phyloP scores from a whole-genome alignment of 768 basidiomycete genomes.

The Termitomyces sp. region DNA sequence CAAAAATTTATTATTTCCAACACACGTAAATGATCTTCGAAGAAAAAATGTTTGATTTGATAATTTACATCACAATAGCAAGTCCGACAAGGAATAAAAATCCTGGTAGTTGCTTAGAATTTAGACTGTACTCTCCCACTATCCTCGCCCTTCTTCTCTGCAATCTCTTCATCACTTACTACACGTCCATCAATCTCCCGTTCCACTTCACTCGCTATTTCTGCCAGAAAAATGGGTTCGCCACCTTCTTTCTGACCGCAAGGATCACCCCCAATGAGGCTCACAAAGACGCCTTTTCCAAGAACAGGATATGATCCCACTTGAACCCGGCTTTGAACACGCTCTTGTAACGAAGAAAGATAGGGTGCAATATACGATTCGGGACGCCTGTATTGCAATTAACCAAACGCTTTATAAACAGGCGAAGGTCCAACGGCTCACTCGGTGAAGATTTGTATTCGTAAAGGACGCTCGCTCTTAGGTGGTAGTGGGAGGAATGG shows the following conservation, averaged over 20 bases:
- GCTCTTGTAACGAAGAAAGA: conserved; percentile 69
- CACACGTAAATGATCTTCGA: no score
- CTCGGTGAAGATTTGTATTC: conserved; percentile 83
- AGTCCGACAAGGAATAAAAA: neutral
- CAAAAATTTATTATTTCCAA: no score
- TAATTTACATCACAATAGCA: neutral
- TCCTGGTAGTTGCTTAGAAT: neutral
- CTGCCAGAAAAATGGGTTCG: conserved; percentile 37
- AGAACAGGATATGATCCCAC: conserved; percentile 74
- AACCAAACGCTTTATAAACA: neutral
- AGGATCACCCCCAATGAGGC: conserved; percentile 52
- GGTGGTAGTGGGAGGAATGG: conserved; percentile 80
- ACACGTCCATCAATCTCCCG: conserved; percentile 49
- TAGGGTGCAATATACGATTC: conserved; percentile 85
- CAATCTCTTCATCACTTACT: conserved; percentile 62
- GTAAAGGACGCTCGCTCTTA: conserved; percentile 59
- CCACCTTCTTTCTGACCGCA: conserved; percentile 39
- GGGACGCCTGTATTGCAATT: conserved; percentile 37
- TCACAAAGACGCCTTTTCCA: conserved; percentile 63
- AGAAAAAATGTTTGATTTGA: no score
- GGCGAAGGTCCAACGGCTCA: conserved; percentile 23
- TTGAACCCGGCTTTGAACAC: conserved; percentile 71
- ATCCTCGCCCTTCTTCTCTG: conserved; percentile 34
- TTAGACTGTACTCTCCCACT: neutral
- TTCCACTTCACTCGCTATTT: conserved; percentile 61